Evolutionary conservation across 768 basidiomycete genomes (phyloP).

Genomic region (Kwoniella pini): DNA sequence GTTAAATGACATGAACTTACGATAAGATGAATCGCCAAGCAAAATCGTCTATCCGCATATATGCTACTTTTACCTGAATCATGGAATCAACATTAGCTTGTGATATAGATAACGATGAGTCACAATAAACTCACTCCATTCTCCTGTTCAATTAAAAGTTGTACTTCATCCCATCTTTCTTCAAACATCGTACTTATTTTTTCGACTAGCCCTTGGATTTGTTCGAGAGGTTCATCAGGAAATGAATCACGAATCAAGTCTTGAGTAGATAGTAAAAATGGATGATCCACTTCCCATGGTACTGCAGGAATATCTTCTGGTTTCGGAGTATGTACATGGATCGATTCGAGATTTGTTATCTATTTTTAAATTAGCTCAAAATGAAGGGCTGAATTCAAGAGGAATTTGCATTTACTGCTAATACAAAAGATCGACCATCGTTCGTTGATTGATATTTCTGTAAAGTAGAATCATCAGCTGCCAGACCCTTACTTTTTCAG

Average conservation of each 20-base stretch:
- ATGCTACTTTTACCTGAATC: slow-evolving; percentile 1
- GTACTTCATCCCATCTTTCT: slow-evolving; percentile 24
- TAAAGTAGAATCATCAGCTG: not conserved
- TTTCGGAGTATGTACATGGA: not conserved
- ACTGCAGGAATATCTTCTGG: slow-evolving; percentile 3
- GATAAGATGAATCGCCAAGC: slow-evolving; percentile 35
- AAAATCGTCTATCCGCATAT: slow-evolving; percentile 19
- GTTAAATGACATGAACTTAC: slow-evolving; percentile 11
- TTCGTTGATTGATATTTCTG: slow-evolving; percentile 36
- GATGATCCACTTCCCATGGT: slow-evolving; percentile 11
- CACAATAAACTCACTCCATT: slow-evolving; percentile 26
- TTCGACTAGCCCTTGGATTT: slow-evolving; percentile 21
- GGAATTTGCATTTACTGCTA: slow-evolving; percentile 23
- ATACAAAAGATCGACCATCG: slow-evolving; percentile 30
- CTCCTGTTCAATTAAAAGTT: slow-evolving; percentile 25
- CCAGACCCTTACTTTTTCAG: too few species aligned
- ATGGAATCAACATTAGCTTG: too few species aligned
- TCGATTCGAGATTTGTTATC: slow-evolving; percentile 12
- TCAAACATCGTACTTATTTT: slow-evolving; percentile 24
- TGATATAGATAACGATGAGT: too few species aligned
- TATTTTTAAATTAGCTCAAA: not conserved
- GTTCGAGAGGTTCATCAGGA: slow-evolving; percentile 22
- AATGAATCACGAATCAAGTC: slow-evolving; percentile 6
- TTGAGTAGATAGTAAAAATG: not conserved
- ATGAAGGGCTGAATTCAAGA: not conserved